A percentile compares a stretch with the other conserved stretches of the same genome.
phyloP scores from a whole-genome alignment of 1,284 basidiomycete genomes.

The Melampsora abietis-canadensis region DNA sequence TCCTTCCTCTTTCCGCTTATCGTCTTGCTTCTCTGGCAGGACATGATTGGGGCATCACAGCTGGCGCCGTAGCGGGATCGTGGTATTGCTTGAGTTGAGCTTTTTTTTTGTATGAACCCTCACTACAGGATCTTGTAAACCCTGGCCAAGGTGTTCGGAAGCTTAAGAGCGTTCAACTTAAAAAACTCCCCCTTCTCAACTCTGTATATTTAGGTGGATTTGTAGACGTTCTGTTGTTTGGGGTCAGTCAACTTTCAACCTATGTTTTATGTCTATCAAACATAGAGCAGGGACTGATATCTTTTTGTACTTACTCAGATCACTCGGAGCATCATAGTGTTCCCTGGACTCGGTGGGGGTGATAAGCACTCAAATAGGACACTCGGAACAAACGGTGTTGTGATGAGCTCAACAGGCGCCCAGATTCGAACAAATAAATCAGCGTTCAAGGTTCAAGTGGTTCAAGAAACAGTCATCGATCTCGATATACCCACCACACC shows the following conservation, averaged over 20 bases:
- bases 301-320: neutral
- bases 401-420: constrained; percentile 19
- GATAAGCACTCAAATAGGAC: neutral
- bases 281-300: neutral
- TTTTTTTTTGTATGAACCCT: neutral
- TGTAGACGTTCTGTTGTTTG: constrained; percentile 39
- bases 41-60: constrained; percentile 41
- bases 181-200: neutral
- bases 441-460: constrained; percentile 20
- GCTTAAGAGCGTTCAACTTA: too few relatives aligned
- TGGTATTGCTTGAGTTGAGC: constrained; percentile 30
- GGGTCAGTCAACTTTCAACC: constrained; percentile 14
- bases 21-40: constrained; percentile 31
- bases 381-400: constrained; percentile 17
- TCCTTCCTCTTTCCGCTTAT: constrained; percentile 34
- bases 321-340: constrained; percentile 24
- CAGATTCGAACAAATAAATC: neutral
- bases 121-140: neutral
- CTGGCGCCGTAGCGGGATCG: constrained; percentile 13
- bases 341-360: constrained; percentile 9
- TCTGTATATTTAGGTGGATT: constrained; percentile 27
- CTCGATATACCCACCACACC: constrained; percentile 8
- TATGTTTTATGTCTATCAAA: neutral
- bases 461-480: constrained; percentile 39
- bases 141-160: too few relatives aligned